phyloP scores from a whole-genome alignment of 129 eudicot species.

The Pseudognaphalium luteoalbum region DNA sequence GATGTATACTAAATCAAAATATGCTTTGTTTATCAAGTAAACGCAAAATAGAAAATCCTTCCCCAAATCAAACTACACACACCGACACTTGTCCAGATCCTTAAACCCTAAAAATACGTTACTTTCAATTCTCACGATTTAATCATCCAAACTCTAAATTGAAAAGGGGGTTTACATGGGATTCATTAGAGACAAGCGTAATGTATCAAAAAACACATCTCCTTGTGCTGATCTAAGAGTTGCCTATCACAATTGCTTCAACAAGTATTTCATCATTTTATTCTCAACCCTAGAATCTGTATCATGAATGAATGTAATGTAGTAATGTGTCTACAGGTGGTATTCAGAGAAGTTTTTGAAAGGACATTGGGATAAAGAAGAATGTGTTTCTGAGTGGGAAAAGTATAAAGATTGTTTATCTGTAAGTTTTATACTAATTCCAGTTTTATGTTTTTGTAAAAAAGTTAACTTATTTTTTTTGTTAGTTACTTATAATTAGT shows the following conservation, averaged over 20 bases:
- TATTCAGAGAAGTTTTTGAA: constrained; percentile 88
- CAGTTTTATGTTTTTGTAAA: neutral
- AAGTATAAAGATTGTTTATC: constrained; percentile 85
- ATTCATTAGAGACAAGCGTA: constrained; percentile 47
- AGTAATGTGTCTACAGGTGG: constrained; percentile 56
- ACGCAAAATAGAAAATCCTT: neutral
- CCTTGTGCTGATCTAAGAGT: constrained; percentile 83
- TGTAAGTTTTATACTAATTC: constrained; percentile 39
- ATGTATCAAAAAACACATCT: constrained; percentile 60
- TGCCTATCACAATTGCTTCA: constrained; percentile 87
- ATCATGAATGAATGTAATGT: neutral
- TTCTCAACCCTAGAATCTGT: neutral
- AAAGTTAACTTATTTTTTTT: too few relatives aligned
- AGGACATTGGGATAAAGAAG: constrained; percentile 89
- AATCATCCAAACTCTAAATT: too few relatives aligned
- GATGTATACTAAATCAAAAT: too few relatives aligned
- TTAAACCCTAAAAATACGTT: neutral
- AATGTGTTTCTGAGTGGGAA: constrained; percentile 85
- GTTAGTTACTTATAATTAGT: neutral
- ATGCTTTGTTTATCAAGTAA: neutral
- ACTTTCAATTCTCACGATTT: neutral
- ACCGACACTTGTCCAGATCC: neutral
- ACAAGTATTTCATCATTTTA: constrained; percentile 46
- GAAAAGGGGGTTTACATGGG: constrained; percentile 48
- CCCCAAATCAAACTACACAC: neutral